Conservation (phyloP, 2,329 filamentous ascomycete genomes). For the Fusarium chuoi region DNA sequence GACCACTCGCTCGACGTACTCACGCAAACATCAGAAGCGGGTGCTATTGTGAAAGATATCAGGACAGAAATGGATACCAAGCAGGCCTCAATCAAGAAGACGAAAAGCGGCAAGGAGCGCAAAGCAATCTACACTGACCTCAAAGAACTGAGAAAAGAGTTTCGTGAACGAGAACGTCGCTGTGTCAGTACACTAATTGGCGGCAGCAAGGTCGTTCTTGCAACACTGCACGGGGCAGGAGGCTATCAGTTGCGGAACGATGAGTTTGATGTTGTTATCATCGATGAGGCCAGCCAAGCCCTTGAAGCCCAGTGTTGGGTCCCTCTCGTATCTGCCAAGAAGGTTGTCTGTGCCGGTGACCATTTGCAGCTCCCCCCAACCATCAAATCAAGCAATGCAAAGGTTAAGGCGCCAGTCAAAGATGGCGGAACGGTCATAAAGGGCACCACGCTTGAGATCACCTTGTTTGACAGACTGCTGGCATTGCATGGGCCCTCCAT, state of each 20-base stretch:
- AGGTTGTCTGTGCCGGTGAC: constrained; percentile 91
- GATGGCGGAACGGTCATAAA: constrained; percentile 55
- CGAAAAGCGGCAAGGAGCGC: constrained; percentile 80
- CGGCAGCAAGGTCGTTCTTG: constrained; percentile 86
- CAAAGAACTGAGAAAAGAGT: constrained; percentile 88
- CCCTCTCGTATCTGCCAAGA: constrained; percentile 80
- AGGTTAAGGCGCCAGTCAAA: constrained; percentile 53
- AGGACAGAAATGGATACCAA: constrained; percentile 93
- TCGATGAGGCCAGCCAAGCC: constrained; percentile 96
- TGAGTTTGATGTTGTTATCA: constrained; percentile 90
- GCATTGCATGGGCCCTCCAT: constrained; percentile 82
- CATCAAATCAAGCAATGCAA: constrained; percentile 80
- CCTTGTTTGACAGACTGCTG: constrained; percentile 90
- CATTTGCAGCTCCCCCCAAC: constrained; percentile 95
- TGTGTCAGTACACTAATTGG: constrained; percentile 81
- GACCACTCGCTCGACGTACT: constrained; percentile 92
- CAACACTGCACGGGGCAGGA: constrained; percentile 92
- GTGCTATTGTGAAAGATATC: constrained; percentile 88
- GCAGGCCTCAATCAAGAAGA: constrained; percentile 88
- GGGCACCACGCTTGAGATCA: constrained; percentile 80
- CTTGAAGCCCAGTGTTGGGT: constrained; percentile 98
- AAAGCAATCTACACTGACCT: constrained; percentile 86
- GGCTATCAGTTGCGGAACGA: constrained; percentile 83
- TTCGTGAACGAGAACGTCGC: constrained; percentile 81
- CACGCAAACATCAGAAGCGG: constrained; percentile 89